Base-by-base conservation (phyloP, 78 protist species). In the Guillardia theta region DNA sequence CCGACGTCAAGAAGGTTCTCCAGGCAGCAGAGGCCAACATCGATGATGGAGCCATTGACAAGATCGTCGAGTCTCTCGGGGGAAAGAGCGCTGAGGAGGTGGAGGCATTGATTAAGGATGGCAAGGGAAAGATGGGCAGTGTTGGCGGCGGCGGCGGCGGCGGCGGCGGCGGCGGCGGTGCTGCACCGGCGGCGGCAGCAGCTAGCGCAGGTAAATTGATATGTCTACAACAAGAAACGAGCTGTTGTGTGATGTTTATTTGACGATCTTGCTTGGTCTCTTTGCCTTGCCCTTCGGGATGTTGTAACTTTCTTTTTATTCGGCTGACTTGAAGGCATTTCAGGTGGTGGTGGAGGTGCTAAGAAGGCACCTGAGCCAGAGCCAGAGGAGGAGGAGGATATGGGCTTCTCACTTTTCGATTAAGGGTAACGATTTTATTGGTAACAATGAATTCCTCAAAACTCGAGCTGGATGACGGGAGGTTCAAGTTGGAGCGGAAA, bases 71-170 rank as follows among this genome's bases (percentile, higher is more conserved):
- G 24, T 45, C 88, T 80, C 80, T 97, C 47, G 41, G 43, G 37
- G 98, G 98, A 88, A 96, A 96, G 96, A 24, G 4, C 95, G 3
- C 96, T 94, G 92, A 96, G 53, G 95, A 93, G 44, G 18, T 80
- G 37, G 93, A 97, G 48, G 95, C 53, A 1, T 0, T 80, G 58
- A 53, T 96, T 36, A 95, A 88, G 30, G 96, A 10, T 24, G 97
- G 97, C 36, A n/a, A 12, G 53, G n/a, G 21, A 47, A 96, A 96
- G 96, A 70, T 96, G 58, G 96, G 96, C 10, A 48, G 95, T 88
- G 95, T 96, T 22, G 96, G 96, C 44, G 9, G 77, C 43, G 97
- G 95, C 41, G 97, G 95, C 36, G 97, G 94, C 44, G 94, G 93
- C n/a, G 95, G 64, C 46, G 94, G 94, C 46, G 95, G 92, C 46